Conservation (phyloP, 805 yeast species). For the Kuraishia floccosa region DNA sequence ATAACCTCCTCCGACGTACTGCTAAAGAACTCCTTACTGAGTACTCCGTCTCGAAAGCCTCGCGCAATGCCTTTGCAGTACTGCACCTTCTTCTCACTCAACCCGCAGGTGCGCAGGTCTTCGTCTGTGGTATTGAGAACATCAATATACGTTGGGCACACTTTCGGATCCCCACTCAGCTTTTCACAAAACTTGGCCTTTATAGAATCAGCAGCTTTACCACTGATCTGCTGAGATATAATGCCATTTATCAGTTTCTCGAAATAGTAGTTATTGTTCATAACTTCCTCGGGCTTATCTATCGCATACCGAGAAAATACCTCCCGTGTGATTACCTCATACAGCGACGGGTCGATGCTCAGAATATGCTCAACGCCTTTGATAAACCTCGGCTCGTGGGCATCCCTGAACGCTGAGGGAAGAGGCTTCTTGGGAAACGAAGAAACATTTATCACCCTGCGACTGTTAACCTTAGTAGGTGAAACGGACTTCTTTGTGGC, state of each 20-base stretch:
- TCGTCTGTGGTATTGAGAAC: slow-evolving; percentile 31
- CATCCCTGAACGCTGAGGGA: slow-evolving; percentile 5
- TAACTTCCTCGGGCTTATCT: slow-evolving; percentile 1
- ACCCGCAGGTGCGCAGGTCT: slow-evolving; percentile 49
- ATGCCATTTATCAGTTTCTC: slow-evolving; percentile 33
- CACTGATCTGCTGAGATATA: slow-evolving; percentile 68
- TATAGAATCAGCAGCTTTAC: slow-evolving; percentile 69
- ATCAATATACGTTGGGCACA: slow-evolving; percentile 41
- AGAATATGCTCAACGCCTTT: slow-evolving; percentile 13
- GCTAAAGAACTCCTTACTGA: slow-evolving; percentile 24
- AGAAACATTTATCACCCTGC: too few relatives aligned
- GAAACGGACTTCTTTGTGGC: too few relatives aligned
- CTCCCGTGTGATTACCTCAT: slow-evolving; percentile 2
- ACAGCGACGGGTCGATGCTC: slow-evolving; percentile 13
- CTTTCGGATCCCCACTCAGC: slow-evolving; percentile 15
- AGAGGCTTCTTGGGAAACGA: too few relatives aligned
- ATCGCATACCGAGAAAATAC: slow-evolving; percentile 7
- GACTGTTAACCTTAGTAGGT: too few relatives aligned
- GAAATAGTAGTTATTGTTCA: slow-evolving; percentile 20
- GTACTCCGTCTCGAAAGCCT: slow-evolving; percentile 31
- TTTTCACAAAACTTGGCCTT: slow-evolving; percentile 28
- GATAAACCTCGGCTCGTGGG: slow-evolving; percentile 11
- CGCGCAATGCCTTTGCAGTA: slow-evolving; percentile 48
- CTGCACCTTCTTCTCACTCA: slow-evolving; percentile 55
- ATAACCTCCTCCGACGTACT: slow-evolving; percentile 30